Conservation (phyloP, 306 rosid species). For the Cyamopsis tetragonoloba region DNA sequence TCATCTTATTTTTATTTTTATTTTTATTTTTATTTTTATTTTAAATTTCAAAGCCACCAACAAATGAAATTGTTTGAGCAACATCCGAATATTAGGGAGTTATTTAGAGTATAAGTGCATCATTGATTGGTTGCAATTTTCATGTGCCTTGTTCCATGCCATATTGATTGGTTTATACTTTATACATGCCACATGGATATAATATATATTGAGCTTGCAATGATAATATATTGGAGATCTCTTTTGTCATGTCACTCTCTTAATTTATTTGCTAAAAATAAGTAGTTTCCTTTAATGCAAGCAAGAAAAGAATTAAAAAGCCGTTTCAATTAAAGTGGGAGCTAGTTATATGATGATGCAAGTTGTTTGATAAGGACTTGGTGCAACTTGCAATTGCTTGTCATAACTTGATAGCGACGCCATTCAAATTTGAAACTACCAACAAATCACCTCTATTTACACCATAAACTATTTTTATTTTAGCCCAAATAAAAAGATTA, state of each 20-base stretch:
- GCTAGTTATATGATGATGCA: no score
- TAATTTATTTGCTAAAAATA: neutral
- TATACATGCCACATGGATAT: neutral
- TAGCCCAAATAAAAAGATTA: neutral
- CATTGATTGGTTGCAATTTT: neutral
- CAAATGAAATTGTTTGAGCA: neutral
- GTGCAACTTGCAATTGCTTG: constrained; percentile 23
- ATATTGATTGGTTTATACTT: neutral
- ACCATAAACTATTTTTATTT: neutral
- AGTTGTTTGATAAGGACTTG: constrained; percentile 28
- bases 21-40: no score
- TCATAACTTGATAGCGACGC: constrained; percentile 15
- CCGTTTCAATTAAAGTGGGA: constrained; percentile 6
- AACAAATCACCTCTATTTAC: constrained; percentile 15
- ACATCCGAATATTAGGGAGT: no score
- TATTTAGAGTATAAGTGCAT: no score
- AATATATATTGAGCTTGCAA: neutral
- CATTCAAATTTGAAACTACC: constrained; percentile 18
- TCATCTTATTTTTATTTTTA: no score
- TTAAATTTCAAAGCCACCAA: neutral
- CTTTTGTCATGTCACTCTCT: neutral
- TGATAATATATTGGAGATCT: neutral
- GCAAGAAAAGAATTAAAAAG: neutral
- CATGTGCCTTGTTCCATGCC: constrained; percentile 1
- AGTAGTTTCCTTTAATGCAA: neutral